A percentile compares a stretch with the other conserved stretches of the same genome.
phyloP scores from a whole-genome alignment of 768 basidiomycete genomes.

The Trametes sanguinea region DNA sequence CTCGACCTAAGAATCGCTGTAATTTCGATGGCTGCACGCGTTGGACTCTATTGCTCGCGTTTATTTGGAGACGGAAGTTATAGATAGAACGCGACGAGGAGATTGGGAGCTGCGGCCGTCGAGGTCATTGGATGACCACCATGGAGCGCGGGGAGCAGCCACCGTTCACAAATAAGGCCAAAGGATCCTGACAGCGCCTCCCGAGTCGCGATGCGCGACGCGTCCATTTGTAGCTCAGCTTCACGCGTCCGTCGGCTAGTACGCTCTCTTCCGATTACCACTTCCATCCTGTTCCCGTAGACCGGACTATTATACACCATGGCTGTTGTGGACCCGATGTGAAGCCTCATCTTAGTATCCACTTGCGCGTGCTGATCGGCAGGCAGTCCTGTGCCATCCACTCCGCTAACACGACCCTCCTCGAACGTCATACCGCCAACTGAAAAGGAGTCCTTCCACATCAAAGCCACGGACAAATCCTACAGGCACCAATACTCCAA shows the following conservation, averaged over 20 bases:
- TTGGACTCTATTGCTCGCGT: background rate
- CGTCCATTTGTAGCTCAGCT: background rate
- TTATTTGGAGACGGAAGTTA: background rate
- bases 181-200: slow-evolving; percentile 19
- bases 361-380: background rate
- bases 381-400: slow-evolving; percentile 27
- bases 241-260: too few relatives aligned
- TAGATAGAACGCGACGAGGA: background rate
- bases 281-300: background rate
- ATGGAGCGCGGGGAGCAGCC: too few relatives aligned
- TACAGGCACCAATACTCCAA: slow-evolving; percentile 75
- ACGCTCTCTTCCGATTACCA: too few relatives aligned
- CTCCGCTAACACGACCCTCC: slow-evolving; percentile 31
- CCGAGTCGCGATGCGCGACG: slow-evolving; percentile 15
- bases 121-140: too few relatives aligned
- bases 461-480: slow-evolving; percentile 46
- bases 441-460: slow-evolving; percentile 42
- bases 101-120: too few relatives aligned
- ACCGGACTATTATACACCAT: background rate
- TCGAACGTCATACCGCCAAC: slow-evolving; percentile 34
- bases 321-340: slow-evolving; percentile 18
- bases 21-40: background rate
- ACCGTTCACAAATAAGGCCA: slow-evolving; percentile 11
- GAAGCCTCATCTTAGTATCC: background rate
- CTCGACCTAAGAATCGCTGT: background rate